Evolutionary conservation across 2,329 filamentous ascomycete species (phyloP).

Genomic region (Rhynchosporium agropyri): DNA sequence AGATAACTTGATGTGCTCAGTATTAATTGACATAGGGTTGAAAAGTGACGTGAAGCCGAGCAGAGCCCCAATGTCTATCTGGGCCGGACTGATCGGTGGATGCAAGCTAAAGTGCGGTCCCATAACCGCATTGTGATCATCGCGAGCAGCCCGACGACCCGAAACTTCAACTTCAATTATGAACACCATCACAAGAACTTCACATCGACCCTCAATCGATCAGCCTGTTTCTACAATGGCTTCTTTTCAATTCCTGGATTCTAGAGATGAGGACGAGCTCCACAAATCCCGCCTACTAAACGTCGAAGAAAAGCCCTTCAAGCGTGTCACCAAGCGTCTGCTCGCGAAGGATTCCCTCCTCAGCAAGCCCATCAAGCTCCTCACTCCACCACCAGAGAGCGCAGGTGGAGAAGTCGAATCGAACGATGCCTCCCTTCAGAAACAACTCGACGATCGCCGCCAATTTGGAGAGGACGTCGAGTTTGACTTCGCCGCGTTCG

Average conservation of each 20-base stretch:
- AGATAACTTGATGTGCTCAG: neutral
- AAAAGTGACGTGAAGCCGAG: neutral
- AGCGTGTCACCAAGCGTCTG: constrained; percentile 82
- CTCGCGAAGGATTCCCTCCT: constrained; percentile 68
- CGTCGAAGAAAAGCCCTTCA: constrained; percentile 91
- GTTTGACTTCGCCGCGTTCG: constrained; percentile 86
- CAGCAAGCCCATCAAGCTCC: constrained; percentile 55
- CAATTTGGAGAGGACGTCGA: constrained; percentile 81
- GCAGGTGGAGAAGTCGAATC: constrained; percentile 48
- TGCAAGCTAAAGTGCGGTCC: constrained; percentile 13
- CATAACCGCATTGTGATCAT: neutral
- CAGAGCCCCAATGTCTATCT: neutral
- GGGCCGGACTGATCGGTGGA: neutral
- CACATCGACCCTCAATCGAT: neutral
- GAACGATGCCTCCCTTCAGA: constrained; percentile 50
- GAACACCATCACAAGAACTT: neutral
- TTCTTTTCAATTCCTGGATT: constrained; percentile 69
- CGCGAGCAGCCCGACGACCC: neutral
- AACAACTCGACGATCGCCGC: constrained; percentile 57
- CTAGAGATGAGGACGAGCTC: constrained; percentile 77
- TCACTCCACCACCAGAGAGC: constrained; percentile 68
- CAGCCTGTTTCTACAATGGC: constrained; percentile 47
- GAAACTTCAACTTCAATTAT: neutral
- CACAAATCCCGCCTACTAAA: constrained; percentile 86
- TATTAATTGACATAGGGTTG: neutral